Percentiles rank a stretch among this genome's conserved stretches.
These are phyloP conservation scores for Rhizopus sp. DNA, from an alignment of 371 early-diverging fungal genomes.

Conservation along the genomic window DNA sequence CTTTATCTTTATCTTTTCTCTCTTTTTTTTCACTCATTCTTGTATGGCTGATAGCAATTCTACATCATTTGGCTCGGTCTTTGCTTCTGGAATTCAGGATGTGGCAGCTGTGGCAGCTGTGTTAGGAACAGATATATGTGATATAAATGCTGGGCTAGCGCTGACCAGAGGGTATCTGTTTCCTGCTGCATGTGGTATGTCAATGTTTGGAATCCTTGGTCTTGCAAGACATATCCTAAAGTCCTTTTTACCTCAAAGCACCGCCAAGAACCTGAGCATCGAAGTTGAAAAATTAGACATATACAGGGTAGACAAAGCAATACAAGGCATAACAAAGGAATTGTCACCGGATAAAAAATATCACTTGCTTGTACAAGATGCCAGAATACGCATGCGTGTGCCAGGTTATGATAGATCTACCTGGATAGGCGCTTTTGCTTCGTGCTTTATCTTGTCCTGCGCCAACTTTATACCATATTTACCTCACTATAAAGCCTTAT, in stretches of 20 bases:
- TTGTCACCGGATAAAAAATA: background rate
- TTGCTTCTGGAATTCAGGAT: background rate
- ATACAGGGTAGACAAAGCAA: background rate
- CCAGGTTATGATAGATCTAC: background rate
- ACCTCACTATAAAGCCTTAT: background rate
- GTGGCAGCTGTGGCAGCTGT: background rate
- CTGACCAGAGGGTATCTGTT: background rate
- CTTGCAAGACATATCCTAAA: background rate
- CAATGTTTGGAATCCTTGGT: background rate
- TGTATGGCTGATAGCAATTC: no score
- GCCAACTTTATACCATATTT: background rate
- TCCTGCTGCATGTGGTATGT: background rate
- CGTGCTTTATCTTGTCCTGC: background rate
- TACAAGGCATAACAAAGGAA: background rate
- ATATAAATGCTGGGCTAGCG: background rate
- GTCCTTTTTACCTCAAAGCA: background rate
- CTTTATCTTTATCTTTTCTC: no score
- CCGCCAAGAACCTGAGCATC: background rate
- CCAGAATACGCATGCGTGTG: background rate
- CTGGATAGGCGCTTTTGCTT: background rate
- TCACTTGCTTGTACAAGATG: background rate
- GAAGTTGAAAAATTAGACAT: background rate
- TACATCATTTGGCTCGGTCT: background rate
- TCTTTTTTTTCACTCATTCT: no score
- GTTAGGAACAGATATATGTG: background rate